Conservation (phyloP, 306 rosid genomes). For the Ziziphus jujuba region DNA sequence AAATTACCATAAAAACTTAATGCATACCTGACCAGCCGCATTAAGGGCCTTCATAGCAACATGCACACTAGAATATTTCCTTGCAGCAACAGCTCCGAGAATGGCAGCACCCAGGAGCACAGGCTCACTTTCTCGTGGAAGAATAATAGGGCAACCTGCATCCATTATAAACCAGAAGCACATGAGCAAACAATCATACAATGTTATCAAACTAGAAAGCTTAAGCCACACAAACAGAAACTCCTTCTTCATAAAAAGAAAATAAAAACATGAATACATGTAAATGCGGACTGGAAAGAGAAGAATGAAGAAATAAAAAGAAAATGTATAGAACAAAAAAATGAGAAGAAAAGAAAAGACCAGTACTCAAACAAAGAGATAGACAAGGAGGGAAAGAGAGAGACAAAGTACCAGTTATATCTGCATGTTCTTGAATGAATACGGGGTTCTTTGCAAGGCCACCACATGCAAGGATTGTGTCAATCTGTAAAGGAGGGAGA, state of each 20-base stretch:
- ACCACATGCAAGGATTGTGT: constrained; percentile 91
- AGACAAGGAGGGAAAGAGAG: constrained; percentile 13
- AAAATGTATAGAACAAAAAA: neutral
- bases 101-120: constrained; percentile 97
- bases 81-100: constrained; percentile 88
- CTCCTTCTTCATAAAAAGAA: neutral
- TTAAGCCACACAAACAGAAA: neutral
- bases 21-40: constrained; percentile 87
- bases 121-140: constrained; percentile 92
- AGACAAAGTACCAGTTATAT: constrained; percentile 65
- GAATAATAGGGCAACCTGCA: constrained; percentile 85
- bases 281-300: neutral
- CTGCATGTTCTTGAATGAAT: constrained; percentile 93
- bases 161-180: constrained; percentile 2
- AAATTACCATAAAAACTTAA: neutral
- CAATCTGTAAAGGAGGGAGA: constrained; percentile 51
- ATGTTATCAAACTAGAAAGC: neutral
- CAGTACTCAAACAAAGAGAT: neutral
- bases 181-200: neutral
- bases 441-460: constrained; percentile 83
- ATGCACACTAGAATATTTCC: constrained; percentile 60
- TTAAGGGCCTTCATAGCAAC: constrained; percentile 89
- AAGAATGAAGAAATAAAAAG: neutral
- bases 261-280: neutral
- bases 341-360: neutral